Percentiles rank a stretch among this genome's conserved stretches.
phyloP scores from a whole-genome alignment of 148 eudicot species.

The Selenicereus undatus region DNA sequence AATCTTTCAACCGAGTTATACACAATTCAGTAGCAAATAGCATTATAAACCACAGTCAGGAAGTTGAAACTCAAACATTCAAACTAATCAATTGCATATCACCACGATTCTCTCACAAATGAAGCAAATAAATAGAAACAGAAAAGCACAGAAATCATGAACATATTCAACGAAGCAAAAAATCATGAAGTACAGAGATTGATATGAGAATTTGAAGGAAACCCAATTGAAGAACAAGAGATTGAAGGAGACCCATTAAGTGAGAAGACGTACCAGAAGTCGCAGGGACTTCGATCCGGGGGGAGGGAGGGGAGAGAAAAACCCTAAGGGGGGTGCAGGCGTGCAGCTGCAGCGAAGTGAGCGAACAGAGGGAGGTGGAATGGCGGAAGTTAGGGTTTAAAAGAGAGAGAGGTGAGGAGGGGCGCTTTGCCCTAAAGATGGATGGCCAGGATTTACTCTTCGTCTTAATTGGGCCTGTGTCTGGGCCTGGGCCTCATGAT shows the following conservation, averaged over 20 bases:
- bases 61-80: background rate
- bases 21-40: background rate
- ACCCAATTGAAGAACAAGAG: conserved; percentile 4
- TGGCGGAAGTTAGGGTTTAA: conserved; percentile 25
- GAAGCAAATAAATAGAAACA: too few species aligned
- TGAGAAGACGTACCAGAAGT: background rate
- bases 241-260: background rate
- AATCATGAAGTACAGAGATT: too few species aligned
- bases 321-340: conserved; percentile 11
- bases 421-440: conserved; percentile 20
- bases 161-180: background rate
- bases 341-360: conserved; percentile 12
- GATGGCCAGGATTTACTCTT: conserved; percentile 20
- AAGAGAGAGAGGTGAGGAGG: background rate
- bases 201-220: background rate
- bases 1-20: background rate
- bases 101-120: too few species aligned
- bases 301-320: conserved; percentile 10
- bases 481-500: too few species aligned
- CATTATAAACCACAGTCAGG: background rate
- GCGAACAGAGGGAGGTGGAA: background rate
- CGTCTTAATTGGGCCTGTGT: background rate
- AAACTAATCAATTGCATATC: background rate
- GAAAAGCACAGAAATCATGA: too few species aligned
- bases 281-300: background rate